phyloP scores from a whole-genome alignment of 345 rosid genomes.

The Dovyalis caffra region DNA sequence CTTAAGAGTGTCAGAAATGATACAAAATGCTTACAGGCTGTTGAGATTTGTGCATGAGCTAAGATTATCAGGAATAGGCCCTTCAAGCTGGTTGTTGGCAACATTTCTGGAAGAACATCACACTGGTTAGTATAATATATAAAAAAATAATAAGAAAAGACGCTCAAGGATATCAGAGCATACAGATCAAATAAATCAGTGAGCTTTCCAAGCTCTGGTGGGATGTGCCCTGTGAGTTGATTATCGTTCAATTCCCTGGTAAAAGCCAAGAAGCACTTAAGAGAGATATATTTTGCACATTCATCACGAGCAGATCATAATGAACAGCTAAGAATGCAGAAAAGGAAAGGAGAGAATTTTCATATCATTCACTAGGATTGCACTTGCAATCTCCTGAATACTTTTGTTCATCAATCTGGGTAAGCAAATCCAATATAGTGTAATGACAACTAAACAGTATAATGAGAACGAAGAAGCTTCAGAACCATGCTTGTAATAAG shows the following conservation, averaged over 20 bases:
- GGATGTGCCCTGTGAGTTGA: conserved; percentile 64
- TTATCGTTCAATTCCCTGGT: conserved; percentile 94
- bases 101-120: conserved; percentile 55
- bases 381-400: no score
- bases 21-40: conserved; percentile 61
- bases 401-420: no score
- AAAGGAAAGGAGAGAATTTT: not conserved
- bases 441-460: not conserved
- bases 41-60: conserved; percentile 89
- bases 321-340: not conserved
- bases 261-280: not conserved
- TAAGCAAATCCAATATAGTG: not conserved
- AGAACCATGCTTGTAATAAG: not conserved
- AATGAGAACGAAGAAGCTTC: not conserved
- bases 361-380: no score
- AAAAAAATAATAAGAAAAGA: not conserved
- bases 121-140: not conserved
- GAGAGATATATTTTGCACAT: not conserved
- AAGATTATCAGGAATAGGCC: conserved; percentile 81
- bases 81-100: conserved; percentile 77
- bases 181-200: conserved; percentile 96
- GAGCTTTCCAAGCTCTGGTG: conserved; percentile 93
- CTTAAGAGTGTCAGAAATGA: not conserved
- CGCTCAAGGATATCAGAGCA: conserved; percentile 19
- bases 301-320: not conserved